These are phyloP conservation scores for Fraxinus anomala DNA, from an alignment of 257 asterid genomes.

Conservation along the genomic window DNA sequence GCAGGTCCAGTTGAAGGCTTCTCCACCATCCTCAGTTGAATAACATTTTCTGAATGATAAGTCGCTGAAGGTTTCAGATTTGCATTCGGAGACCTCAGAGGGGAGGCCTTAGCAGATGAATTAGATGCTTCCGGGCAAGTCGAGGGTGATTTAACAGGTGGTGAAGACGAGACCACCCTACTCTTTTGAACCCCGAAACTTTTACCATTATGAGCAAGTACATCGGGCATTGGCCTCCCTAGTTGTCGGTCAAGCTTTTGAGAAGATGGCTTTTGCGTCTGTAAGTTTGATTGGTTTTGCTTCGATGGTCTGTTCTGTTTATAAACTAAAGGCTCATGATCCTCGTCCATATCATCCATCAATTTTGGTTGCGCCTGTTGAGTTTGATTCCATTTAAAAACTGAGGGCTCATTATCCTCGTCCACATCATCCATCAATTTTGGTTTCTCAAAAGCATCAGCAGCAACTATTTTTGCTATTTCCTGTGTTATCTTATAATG, in stretches of 20 bases:
- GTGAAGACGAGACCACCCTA: conserved; percentile 46
- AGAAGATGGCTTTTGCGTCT: conserved; percentile 43
- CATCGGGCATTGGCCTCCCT: conserved; percentile 44
- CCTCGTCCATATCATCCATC: conserved; percentile 71
- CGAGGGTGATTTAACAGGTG: conserved; percentile 54
- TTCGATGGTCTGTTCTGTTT: conserved; percentile 64
- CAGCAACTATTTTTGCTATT: conserved; percentile 49
- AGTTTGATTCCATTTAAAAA: conserved; percentile 56
- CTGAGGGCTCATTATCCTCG: conserved; percentile 75
- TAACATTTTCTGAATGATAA: conserved; percentile 32
- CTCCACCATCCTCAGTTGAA: conserved; percentile 42
- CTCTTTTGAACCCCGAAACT: conserved; percentile 47
- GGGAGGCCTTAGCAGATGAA: conserved; percentile 39
- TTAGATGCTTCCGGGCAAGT: conserved; percentile 50
- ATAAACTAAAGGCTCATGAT: conserved; percentile 75
- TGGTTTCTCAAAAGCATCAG: conserved; percentile 54
- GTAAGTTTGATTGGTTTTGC: conserved; percentile 52
- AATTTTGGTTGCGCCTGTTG: conserved; percentile 47
- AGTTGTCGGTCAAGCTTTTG: conserved; percentile 58
- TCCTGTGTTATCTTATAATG: conserved; percentile 32
- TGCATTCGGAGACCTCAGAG: conserved; percentile 39
- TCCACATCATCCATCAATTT: conserved; percentile 65
- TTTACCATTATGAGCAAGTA: conserved; percentile 68
- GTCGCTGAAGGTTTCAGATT: conserved; percentile 42
- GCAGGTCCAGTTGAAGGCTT: conserved; percentile 41